Base-by-base conservation (phyloP, 176 grass and related monocot species). In the Bothriochloa decipiens region DNA sequence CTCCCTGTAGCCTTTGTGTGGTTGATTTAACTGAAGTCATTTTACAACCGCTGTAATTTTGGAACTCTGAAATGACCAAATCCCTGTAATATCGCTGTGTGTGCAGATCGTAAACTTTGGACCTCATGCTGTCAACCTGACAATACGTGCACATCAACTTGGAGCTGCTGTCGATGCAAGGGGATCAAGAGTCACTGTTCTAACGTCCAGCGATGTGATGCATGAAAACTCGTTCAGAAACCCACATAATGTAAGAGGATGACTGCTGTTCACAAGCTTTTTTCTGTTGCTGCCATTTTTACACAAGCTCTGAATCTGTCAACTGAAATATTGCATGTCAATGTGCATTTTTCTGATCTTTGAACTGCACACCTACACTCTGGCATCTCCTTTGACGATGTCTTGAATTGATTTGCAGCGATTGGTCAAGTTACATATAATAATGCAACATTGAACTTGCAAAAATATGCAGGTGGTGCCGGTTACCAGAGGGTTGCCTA, bases 211-310 rank as follows among this genome's bases (percentile, higher is more conserved):
- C 39, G 76, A 94, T 86, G 76, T 97, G 63, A 92, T 74, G 92
- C 88, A 94, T 65, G 94, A 89, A 76, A 97, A 97, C 86, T 92
- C 92, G 17, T 97, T 97, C 55, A 75, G 79, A 35, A 64, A 85
- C 76, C 92, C 83, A 20, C 92, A 63, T 27, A 97, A 97, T 83
- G 94, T 91, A 85, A 60, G 7, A 57, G 53, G 53, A 57, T 57
- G 7, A 57, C 20, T 22, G 18, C 7, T 57, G 0, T 55, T 26
- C 23, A 27, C 8, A 4, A 11, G 8, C 3, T 8, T 60, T 60
- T 47, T 47, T 7, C 55, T n/a, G 1, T 60, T n/a, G 18, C 8
- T 8, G 10, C 20, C 8, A 9, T 10, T 60, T 22, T 50, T 50
- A 50, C 47, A 50, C 47, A 50, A 6, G 13, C 47, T 16, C 47